phyloP scores from a whole-genome alignment of 352 stramenopile genomes.

The Phytopythium aichiense region DNA sequence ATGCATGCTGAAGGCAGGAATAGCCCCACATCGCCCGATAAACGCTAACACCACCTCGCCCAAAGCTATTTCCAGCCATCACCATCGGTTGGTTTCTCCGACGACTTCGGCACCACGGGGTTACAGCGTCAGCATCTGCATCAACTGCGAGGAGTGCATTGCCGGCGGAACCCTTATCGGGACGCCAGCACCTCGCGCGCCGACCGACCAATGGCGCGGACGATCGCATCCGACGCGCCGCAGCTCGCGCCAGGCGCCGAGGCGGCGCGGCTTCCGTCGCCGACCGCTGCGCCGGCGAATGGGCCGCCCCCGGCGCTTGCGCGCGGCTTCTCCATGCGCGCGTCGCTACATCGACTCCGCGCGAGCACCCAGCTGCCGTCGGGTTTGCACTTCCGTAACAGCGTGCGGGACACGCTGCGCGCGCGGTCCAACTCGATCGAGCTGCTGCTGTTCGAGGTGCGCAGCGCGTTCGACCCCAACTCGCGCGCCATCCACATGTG shows the following conservation, averaged over 20 bases:
- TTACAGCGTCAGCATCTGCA: neutral
- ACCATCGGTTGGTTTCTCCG: neutral
- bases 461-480: slow-evolving; percentile 58
- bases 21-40: neutral
- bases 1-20: neutral
- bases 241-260: slow-evolving; percentile 5
- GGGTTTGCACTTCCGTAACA: slow-evolving; percentile 12
- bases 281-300: neutral
- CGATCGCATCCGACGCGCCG: neutral
- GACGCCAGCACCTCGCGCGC: neutral
- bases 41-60: too few relatives aligned
- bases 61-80: neutral
- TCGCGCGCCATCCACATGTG: slow-evolving; percentile 44
- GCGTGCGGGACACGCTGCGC: slow-evolving; percentile 24
- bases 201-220: neutral
- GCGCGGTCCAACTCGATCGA: slow-evolving; percentile 51
- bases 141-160: neutral
- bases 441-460: slow-evolving; percentile 37
- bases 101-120: neutral
- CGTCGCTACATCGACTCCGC: slow-evolving; percentile 17
- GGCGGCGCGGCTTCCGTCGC: neutral
- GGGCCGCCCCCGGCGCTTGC: neutral
- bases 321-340: slow-evolving; percentile 8
- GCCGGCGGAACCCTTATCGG: too few relatives aligned
- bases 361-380: slow-evolving; percentile 11